phyloP scores from a whole-genome alignment of 345 rosid genomes.

The Rhodamnia argentea region DNA sequence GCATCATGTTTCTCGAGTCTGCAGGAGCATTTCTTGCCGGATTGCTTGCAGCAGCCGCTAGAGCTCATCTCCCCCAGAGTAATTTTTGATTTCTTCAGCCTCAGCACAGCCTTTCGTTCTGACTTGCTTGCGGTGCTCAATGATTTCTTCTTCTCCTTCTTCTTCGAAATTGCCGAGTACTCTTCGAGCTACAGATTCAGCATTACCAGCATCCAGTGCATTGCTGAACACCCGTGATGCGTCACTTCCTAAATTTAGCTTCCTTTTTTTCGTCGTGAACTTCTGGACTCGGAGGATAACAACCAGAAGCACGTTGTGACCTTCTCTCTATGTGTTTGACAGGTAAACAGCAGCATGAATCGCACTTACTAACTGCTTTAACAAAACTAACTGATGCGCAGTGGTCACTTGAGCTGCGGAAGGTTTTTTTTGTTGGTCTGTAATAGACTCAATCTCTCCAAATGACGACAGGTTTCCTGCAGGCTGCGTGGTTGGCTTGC shows the following conservation, averaged over 20 bases:
- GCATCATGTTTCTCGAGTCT: neutral
- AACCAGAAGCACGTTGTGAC: neutral
- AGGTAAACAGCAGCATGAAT: neutral
- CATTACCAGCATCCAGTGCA: neutral
- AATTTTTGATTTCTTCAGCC: neutral
- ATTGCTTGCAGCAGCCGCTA: neutral
- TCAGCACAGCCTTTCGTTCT: neutral
- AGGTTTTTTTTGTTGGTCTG: neutral
- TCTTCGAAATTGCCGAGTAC: neutral
- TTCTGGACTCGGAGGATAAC: neutral
- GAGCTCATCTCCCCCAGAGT: neutral
- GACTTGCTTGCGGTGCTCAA: neutral
- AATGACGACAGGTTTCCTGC: neutral
- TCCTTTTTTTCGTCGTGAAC: neutral
- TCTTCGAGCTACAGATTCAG: neutral
- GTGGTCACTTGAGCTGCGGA: neutral
- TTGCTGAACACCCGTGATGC: neutral
- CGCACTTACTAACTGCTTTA: neutral
- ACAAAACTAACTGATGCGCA: neutral
- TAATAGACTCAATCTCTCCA: neutral
- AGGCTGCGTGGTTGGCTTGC: neutral
- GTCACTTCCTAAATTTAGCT: neutral
- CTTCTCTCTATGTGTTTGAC: neutral
- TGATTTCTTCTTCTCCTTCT: neutral
- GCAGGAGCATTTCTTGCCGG: neutral